These are phyloP conservation scores for Chytriomyces hyalinus DNA, from an alignment of 192 early-diverging fungal genomes.

Conservation along the genomic window DNA sequence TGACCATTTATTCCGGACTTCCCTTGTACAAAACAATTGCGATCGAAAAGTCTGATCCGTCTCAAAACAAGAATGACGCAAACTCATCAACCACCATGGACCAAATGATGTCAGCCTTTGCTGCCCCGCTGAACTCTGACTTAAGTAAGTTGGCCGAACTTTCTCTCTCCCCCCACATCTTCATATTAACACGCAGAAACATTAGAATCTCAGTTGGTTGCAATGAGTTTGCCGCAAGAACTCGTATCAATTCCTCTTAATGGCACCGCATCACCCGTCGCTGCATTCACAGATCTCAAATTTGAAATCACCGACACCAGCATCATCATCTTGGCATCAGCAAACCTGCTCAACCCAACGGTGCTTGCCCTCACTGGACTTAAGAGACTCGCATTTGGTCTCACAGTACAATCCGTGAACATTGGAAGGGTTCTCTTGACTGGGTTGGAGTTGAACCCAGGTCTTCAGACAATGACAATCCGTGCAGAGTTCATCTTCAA, in stretches of 20 bases:
- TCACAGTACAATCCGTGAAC: conserved; percentile 35
- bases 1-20: conserved; percentile 45
- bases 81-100: too few relatives aligned
- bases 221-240: conserved; percentile 1
- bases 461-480: conserved; percentile 40
- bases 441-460: conserved; percentile 31
- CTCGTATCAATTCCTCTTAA: neutral
- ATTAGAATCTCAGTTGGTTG: neutral
- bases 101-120: too few relatives aligned
- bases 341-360: conserved; percentile 46
- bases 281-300: conserved; percentile 16
- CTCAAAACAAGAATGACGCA: too few relatives aligned
- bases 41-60: neutral
- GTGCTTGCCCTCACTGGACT: conserved; percentile 37
- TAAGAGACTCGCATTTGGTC: conserved; percentile 25
- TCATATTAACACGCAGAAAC: neutral
- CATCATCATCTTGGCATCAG: conserved; percentile 23
- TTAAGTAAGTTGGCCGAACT: too few relatives aligned
- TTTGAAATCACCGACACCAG: conserved; percentile 42
- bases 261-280: neutral
- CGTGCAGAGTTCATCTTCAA: conserved; percentile 39
- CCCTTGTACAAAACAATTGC: conserved; percentile 38
- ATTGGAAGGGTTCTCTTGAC: conserved; percentile 27
- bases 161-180: too few relatives aligned
- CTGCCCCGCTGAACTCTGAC: too few relatives aligned